phyloP scores from a whole-genome alignment of 2,329 filamentous ascomycete species.

The Amauroascus niger region DNA sequence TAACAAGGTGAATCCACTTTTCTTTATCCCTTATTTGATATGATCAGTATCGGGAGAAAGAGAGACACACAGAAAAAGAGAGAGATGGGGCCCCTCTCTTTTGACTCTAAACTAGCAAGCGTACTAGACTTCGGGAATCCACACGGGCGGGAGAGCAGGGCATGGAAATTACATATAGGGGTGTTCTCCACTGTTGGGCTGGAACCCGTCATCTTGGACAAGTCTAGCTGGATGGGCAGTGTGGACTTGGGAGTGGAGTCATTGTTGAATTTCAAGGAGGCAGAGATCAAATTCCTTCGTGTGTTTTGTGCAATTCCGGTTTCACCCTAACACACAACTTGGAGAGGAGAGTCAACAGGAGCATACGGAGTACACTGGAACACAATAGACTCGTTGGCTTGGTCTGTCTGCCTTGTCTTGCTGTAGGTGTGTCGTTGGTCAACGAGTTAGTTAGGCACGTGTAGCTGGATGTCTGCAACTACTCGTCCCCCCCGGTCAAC shows the following conservation, averaged over 20 bases:
- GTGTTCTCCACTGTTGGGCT: not conserved
- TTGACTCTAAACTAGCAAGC: too few species aligned
- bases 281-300: not conserved
- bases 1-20: not conserved
- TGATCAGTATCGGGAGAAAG: not conserved
- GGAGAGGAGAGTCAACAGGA: not conserved
- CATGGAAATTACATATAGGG: too few species aligned
- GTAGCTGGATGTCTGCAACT: too few species aligned
- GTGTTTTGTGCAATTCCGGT: not conserved
- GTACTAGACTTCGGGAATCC: conserved; percentile 3
- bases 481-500: too few species aligned
- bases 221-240: not conserved
- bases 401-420: too few species aligned
- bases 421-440: too few species aligned
- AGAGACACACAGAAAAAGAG: too few species aligned
- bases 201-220: not conserved
- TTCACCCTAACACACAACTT: not conserved
- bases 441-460: too few species aligned
- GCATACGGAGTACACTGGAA: too few species aligned
- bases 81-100: too few species aligned
- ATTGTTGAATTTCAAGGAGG: too few species aligned
- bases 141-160: conserved; percentile 1
- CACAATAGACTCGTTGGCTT: too few species aligned
- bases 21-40: not conserved
- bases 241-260: not conserved